Evolutionary conservation across 2,329 filamentous ascomycete species (phyloP), one percentile per base, ranked within the genome.

Genomic region (Phoma sp.): DNA sequence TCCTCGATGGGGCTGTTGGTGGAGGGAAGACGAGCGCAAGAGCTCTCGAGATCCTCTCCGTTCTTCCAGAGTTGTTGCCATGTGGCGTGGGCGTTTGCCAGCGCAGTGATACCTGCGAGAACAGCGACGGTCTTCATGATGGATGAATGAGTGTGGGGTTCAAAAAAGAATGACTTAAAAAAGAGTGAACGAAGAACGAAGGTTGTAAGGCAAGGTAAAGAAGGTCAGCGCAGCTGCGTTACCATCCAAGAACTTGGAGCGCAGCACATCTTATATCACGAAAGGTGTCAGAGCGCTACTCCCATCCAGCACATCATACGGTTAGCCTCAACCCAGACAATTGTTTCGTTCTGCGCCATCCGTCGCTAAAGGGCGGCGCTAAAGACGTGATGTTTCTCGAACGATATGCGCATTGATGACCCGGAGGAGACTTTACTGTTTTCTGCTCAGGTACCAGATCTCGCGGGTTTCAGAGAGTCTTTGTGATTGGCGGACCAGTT

Each of bases 221-320:
- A 69, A 61, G 61, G 64, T 67, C 67, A 69, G 67, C 67, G 56
- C 67, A 69, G 67, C 65, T 69, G 67, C 64, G 65, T 58, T 64
- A 58, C 47, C 47, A 33, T 56, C 49, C 30, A 22, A 45, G 32
- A 23, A 11, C 39, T 54, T 43, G 40, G 48, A 54, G 58, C 53
- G 44, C 39, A 30, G 11, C 46, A 41, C 55, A 49, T 45, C 58
- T 68, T 69, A 69, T 69, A 67, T 61, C 41, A 37, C 32, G 24
- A 32, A 37, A 14, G n/a, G 41, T 46, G 37, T 50, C 44, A 52
- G 51, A 55, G 47, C 57, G 52, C 53, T 55, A 55, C 50, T 55
- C 56, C 57, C 42, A 57, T 65, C 52, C 52, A 56, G 47, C 14
- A 51, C 56, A 47, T 35, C 48, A 50, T 57, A 29, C 39, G 57